phyloP scores from a whole-genome alignment of 495 filamentous ascomycete species.

The Penicillium roqueforti region DNA sequence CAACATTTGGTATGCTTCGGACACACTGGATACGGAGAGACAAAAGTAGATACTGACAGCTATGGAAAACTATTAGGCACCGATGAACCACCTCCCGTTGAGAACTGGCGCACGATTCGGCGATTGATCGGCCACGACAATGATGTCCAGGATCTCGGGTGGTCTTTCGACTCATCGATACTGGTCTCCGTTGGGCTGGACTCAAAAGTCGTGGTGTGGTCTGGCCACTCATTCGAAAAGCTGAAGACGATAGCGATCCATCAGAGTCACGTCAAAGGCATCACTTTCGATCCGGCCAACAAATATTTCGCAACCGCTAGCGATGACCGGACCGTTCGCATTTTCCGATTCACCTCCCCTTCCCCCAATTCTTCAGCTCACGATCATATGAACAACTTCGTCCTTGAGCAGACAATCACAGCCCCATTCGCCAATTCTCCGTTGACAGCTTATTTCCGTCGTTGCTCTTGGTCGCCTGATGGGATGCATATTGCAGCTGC shows the following conservation, averaged over 20 bases:
- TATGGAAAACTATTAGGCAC: slow-evolving; percentile 51
- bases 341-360: slow-evolving; percentile 91
- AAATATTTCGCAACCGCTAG: slow-evolving; percentile 98
- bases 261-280: slow-evolving; percentile 95
- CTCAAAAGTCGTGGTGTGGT: slow-evolving; percentile 98
- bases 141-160: slow-evolving; percentile 96
- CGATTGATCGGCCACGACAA: slow-evolving; percentile 96
- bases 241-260: slow-evolving; percentile 87
- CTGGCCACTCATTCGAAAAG: slow-evolving; percentile 95
- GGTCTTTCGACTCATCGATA: slow-evolving; percentile 94
- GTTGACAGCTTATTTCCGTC: slow-evolving; percentile 92
- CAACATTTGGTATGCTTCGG: slow-evolving; percentile 65
- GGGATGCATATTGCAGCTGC: slow-evolving; percentile 95
- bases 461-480: slow-evolving; percentile 96
- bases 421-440: slow-evolving; percentile 83
- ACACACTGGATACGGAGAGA: not conserved
- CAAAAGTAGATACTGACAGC: not conserved
- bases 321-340: slow-evolving; percentile 94
- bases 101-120: slow-evolving; percentile 94
- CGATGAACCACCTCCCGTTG: slow-evolving; percentile 86
- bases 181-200: slow-evolving; percentile 94
- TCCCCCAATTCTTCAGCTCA: slow-evolving; percentile 87
- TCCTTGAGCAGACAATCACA: slow-evolving; percentile 80
- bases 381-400: slow-evolving; percentile 93
- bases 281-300: slow-evolving; percentile 97